phyloP scores from a whole-genome alignment of 768 basidiomycete genomes.

The Psilocybe sp. region DNA sequence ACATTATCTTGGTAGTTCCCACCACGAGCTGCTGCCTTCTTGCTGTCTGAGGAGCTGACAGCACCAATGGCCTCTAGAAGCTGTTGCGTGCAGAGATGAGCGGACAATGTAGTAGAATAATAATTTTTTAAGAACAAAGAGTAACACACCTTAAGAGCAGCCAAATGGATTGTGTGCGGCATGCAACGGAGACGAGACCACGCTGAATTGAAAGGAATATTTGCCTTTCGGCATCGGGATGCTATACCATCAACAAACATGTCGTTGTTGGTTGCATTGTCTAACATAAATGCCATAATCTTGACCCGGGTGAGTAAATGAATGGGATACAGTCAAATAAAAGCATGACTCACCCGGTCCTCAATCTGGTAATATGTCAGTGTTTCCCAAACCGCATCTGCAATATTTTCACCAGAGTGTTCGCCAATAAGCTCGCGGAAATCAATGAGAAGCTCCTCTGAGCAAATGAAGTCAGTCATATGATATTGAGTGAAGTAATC shows the following conservation, averaged over 20 bases:
- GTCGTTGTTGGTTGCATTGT: slow-evolving; percentile 35
- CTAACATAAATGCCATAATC: slow-evolving; percentile 29
- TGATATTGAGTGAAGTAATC: not conserved
- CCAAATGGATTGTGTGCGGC: slow-evolving; percentile 34
- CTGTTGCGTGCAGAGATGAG: no score
- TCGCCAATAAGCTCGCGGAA: slow-evolving; percentile 30
- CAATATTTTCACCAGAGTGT: slow-evolving; percentile 33
- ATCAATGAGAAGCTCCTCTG: slow-evolving; percentile 35
- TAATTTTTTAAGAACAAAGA: not conserved
- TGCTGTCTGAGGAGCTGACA: slow-evolving; percentile 14
- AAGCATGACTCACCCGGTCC: slow-evolving; percentile 13
- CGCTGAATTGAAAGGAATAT: slow-evolving; percentile 19
- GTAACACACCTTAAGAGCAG: slow-evolving; percentile 14
- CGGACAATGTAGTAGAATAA: not conserved
- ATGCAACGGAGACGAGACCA: slow-evolving; percentile 25
- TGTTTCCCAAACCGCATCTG: slow-evolving; percentile 26
- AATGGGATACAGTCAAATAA: not conserved
- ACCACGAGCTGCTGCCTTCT: slow-evolving; percentile 12
- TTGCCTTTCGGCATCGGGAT: not conserved
- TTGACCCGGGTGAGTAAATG: slow-evolving; percentile 4
- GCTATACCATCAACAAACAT: slow-evolving; percentile 23
- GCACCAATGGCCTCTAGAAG: slow-evolving; percentile 29
- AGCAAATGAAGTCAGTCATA: not conserved
- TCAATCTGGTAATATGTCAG: slow-evolving; percentile 22
- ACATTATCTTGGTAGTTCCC: slow-evolving; percentile 21